A percentile compares a stretch with the other conserved stretches of the same genome.
phyloP scores from a whole-genome alignment of 1,284 basidiomycete species.

The Cryptococcus maquisensis region DNA sequence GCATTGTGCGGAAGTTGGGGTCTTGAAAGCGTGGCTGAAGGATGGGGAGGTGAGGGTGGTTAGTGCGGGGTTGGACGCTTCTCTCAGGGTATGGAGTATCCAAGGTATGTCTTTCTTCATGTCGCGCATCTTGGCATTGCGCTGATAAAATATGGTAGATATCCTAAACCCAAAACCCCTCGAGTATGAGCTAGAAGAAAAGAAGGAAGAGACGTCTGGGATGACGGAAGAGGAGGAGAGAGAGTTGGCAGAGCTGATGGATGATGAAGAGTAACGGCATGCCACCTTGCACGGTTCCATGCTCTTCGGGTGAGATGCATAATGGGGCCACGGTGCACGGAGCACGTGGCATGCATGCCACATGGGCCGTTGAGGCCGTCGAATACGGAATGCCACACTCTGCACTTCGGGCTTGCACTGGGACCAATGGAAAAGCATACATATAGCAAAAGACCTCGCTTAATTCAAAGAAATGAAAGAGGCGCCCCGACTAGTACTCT shows the following conservation, averaged over 20 bases:
- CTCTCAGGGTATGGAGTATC: constrained; percentile 74
- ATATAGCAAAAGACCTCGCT: no score
- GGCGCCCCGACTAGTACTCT: no score
- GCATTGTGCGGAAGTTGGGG: constrained; percentile 81
- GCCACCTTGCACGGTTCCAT: no score
- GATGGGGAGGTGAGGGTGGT: constrained; percentile 64
- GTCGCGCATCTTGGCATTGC: not conserved
- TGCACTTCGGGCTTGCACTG: no score
- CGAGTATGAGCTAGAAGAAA: constrained; percentile 21
- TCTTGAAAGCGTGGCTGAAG: constrained; percentile 66
- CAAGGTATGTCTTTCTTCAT: constrained; percentile 55
- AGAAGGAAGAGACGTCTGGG: constrained; percentile 14
- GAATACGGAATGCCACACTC: no score
- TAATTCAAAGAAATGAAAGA: no score
- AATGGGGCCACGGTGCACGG: no score
- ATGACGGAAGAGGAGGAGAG: constrained; percentile 48
- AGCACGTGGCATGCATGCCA: no score
- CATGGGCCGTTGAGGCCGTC: no score
- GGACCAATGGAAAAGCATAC: no score
- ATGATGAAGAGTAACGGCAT: constrained; percentile 47
- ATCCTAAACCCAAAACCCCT: constrained; percentile 35
- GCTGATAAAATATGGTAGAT: constrained; percentile 17
- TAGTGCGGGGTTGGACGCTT: constrained; percentile 76
- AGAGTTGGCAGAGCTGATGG: constrained; percentile 75
- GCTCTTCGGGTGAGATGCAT: no score